phyloP scores from a whole-genome alignment of 495 filamentous ascomycete species.

The Amorphotheca resinae region DNA sequence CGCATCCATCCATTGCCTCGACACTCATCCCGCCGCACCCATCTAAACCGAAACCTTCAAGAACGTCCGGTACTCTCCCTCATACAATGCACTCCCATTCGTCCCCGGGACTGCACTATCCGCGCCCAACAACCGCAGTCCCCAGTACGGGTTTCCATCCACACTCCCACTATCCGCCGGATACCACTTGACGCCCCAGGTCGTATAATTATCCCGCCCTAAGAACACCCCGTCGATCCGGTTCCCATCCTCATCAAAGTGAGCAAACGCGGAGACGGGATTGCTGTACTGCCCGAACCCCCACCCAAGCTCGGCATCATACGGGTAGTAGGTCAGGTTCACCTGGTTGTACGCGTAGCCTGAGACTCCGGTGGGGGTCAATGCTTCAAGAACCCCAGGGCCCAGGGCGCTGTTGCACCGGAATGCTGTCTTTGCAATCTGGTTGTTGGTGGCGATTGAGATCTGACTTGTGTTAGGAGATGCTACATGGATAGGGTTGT shows the following conservation, averaged over 20 bases:
- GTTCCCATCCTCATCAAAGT: neutral
- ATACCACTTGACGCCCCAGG: slow-evolving; percentile 1
- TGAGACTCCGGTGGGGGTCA: neutral
- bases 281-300: neutral
- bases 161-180: neutral
- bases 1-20: no score
- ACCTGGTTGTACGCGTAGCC: neutral
- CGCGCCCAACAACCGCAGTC: neutral
- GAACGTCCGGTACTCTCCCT: neutral
- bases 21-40: no score
- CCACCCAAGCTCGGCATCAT: neutral
- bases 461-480: neutral
- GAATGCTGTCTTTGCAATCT: neutral
- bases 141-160: slow-evolving; percentile 1
- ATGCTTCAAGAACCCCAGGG: neutral
- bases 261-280: neutral
- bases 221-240: neutral
- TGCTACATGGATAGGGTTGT: no score
- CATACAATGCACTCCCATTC: neutral
- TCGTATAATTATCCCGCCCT: neutral
- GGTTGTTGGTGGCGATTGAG: neutral
- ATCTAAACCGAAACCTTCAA: neutral
- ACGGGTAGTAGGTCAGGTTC: neutral
- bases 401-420: neutral
- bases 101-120: neutral